Base-by-base conservation (phyloP, 164 flowering plant genomes). In the Stephania yunnanensis region DNA sequence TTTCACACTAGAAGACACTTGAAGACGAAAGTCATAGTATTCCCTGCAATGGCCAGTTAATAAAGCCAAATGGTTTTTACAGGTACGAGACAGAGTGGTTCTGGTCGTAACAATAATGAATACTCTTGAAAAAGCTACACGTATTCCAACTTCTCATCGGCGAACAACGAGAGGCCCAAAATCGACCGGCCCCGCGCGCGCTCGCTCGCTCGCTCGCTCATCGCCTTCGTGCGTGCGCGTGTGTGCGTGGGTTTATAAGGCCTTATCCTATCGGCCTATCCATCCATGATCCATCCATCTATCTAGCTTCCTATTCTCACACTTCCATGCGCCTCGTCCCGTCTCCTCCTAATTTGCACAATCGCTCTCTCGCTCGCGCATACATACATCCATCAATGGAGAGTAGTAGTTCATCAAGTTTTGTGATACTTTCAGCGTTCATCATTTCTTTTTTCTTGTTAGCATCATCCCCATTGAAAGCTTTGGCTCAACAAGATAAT, bases 181-280 rank as follows among this genome's bases (percentile, higher is more conserved):
- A 82, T 89, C 75, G 69, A 36, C 69, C 73, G 77, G 76, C 85
- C 84, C 80, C 80, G 46, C 80, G 74, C 70, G 78, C 73, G 50
- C 68, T 46, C n/a, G 42, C 42, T 36, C 42, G 42, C 42, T 36
- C 42, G 42, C 80, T 79, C 73, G 45, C 70, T 46, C 20, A 36
- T 36, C 42, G 4, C 42, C 42, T 36, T 36, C 42, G 42, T 36
- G 42, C 42, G 42, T 36, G 42, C 42, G 42, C 4, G 71, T 70
- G 55, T 44, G 29, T 10, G 65, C 13, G 55, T 44, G 29, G 10
- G 65, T 20, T 46, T n/a, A 2, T 36, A 44, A 50, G 30, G 61
- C 87, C 90, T 87, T 87, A 88, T 87, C 91, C 88, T 87, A 87
- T 89, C 88, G 80, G 53, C 31, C 65, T 65, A 63, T 72, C 68